Evolutionary conservation across 495 filamentous ascomycete genomes (phyloP).

Genomic region (Hypoxylon lenormandii): DNA sequence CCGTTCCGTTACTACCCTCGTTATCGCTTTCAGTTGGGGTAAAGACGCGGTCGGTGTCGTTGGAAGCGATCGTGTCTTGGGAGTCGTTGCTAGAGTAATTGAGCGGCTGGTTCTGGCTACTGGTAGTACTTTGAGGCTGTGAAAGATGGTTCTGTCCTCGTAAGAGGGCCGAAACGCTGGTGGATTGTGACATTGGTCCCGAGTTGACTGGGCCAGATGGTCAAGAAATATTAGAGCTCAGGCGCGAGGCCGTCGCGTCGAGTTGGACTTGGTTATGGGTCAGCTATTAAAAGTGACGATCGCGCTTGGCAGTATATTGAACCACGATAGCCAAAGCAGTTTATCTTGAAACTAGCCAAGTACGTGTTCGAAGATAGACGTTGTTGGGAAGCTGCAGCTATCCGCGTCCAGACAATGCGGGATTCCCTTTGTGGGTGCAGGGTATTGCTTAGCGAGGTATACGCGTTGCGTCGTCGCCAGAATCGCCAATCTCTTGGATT

Average conservation of each 20-base stretch:
- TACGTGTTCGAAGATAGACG: constrained; percentile 9
- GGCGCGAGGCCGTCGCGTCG: constrained; percentile 37
- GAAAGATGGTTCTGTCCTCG: constrained; percentile 16
- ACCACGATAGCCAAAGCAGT: constrained; percentile 16
- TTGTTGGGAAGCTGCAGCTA: constrained; percentile 15
- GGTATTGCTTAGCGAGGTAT: constrained; percentile 36
- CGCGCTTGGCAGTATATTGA: constrained; percentile 12
- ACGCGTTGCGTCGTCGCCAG: constrained; percentile 42
- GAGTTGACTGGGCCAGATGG: constrained; percentile 1
- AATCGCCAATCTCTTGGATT: constrained; percentile 24
- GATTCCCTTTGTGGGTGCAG: constrained; percentile 29
- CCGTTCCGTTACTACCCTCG: constrained; percentile 53
- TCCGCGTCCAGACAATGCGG: constrained; percentile 12
- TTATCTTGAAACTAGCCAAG: constrained; percentile 15
- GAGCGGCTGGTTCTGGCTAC: constrained; percentile 39
- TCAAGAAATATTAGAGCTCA: neutral
- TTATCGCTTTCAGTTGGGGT: constrained; percentile 63
- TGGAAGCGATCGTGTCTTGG: constrained; percentile 57
- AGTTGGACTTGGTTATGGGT: constrained; percentile 20
- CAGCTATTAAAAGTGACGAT: constrained; percentile 9
- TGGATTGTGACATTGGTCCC: constrained; percentile 39
- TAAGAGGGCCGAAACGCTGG: neutral
- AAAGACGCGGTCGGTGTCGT: constrained; percentile 59
- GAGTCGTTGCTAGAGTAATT: constrained; percentile 58
- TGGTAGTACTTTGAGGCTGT: constrained; percentile 27